phyloP scores from a whole-genome alignment of 2,329 filamentous ascomycete species.

The Amphichorda felina region DNA sequence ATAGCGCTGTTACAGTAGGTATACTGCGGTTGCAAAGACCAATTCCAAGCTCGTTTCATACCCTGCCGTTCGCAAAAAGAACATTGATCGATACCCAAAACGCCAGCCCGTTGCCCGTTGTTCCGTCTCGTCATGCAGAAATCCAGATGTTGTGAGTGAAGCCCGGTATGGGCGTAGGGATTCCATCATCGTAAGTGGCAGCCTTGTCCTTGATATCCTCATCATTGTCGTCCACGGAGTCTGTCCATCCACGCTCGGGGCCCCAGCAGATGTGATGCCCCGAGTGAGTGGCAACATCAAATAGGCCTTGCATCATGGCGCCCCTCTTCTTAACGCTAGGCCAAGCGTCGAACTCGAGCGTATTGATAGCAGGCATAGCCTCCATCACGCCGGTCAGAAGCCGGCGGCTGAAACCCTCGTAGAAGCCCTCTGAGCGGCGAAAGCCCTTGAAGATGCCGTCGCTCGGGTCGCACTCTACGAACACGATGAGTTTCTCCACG shows the following conservation, averaged over 20 bases:
- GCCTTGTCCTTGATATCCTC: conserved; percentile 2
- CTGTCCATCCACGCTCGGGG: conserved; percentile 50
- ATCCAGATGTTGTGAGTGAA: background rate
- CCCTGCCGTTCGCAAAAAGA: too few species aligned
- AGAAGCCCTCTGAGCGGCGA: conserved; percentile 53
- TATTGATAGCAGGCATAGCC: conserved; percentile 40
- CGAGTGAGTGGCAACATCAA: conserved; percentile 35
- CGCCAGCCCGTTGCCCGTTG: too few species aligned
- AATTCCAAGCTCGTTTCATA: too few species aligned
- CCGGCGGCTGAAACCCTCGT: conserved; percentile 51
- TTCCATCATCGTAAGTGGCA: background rate
- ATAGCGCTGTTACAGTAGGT: too few species aligned
- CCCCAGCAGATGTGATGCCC: conserved; percentile 54
- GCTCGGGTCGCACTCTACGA: conserved; percentile 62
- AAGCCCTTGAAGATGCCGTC: conserved; percentile 57
- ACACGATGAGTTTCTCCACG: conserved; percentile 49
- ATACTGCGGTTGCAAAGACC: too few species aligned
- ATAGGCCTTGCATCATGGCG: conserved; percentile 50
- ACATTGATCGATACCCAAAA: too few species aligned
- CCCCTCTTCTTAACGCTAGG: conserved; percentile 52
- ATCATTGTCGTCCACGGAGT: conserved; percentile 15
- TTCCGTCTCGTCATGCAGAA: background rate
- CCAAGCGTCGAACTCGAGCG: conserved; percentile 60
- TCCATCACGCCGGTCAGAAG: conserved; percentile 46
- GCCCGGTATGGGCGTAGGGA: background rate